Percentiles rank a stretch among this genome's conserved stretches.
phyloP scores from a whole-genome alignment of 805 yeast genomes.

The Metschnikowia corniflorae region DNA sequence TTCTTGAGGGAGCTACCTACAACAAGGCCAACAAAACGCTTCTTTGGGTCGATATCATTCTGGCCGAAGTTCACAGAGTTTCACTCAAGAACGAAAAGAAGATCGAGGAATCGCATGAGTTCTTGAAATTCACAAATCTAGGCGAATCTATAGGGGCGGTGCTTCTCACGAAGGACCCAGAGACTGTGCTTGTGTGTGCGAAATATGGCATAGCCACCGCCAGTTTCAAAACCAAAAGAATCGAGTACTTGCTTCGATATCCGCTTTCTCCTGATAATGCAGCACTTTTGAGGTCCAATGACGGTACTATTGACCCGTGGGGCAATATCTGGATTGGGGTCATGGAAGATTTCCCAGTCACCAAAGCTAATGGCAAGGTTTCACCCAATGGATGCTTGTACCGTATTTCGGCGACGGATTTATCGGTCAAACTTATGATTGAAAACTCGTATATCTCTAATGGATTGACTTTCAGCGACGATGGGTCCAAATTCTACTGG shows the following conservation, averaged over 20 bases:
- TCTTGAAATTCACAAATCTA: constrained; percentile 34
- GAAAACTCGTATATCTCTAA: constrained; percentile 54
- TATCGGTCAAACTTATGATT: constrained; percentile 30
- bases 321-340: constrained; percentile 82
- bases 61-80: constrained; percentile 40
- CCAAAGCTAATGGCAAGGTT: constrained; percentile 23
- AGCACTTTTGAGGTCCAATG: constrained; percentile 54
- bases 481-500: constrained; percentile 34
- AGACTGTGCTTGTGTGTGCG: constrained; percentile 56
- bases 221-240: constrained; percentile 36
- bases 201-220: constrained; percentile 61
- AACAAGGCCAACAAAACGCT: constrained; percentile 51
- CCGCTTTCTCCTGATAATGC: constrained; percentile 25
- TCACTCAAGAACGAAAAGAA: constrained; percentile 17
- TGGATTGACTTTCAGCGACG: constrained; percentile 46
- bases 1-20: constrained; percentile 67
- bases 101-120: constrained; percentile 29
- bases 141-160: constrained; percentile 64
- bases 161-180: constrained; percentile 54
- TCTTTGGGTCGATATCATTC: constrained; percentile 47
- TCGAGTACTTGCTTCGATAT: constrained; percentile 41
- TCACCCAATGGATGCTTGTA: constrained; percentile 50
- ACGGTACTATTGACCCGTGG: constrained; percentile 73
- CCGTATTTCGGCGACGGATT: constrained; percentile 30
- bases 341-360: constrained; percentile 54